Base-by-base conservation (phyloP, 371 early-diverging fungal species). In the Mortierella polycephala region DNA sequence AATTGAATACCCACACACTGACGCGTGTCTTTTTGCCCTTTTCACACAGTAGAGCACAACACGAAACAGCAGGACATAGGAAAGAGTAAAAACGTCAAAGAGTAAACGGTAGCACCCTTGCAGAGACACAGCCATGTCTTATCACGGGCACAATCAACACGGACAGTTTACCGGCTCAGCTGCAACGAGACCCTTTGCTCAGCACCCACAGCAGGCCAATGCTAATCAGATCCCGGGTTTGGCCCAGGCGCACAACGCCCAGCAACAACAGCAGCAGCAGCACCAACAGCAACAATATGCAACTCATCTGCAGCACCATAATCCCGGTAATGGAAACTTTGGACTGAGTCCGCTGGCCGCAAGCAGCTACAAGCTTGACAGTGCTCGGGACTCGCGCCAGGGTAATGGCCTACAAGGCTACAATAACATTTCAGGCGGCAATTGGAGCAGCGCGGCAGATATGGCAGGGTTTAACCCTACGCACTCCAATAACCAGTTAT, bases 141-240 rank as follows among this genome's bases (percentile, higher is more conserved):
- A 76, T 51, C 68, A 76, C 52, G 62, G 67, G 40, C 77, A 76
- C 39, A 71, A 76, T 53, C 77, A 61, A 53, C 76, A 76, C 21
- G 76, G 71, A 21, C 77, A 71, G 57, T 71, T 76, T 58, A 13
- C 67, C 12, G 67, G 75, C 16, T 54, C 74, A 5, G 54, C 75
- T 53, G 58, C 67, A 16, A 40, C 75, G 14, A 61, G 75, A 20
- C 60, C 61, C 11, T 75, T 69, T 64, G 57, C 67, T 14, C 67
- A 62, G 39, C 71, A 67, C 44, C 64, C 66, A n/a, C 69, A 63
- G 16, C 70, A 64, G 49, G 55, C 57, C 40, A 67, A 39, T 18
- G 49, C 44, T 51, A 76, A 41, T 39, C 67, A 67, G 54, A 69
- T 65, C 37, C 60, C 59, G 10, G 68, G 69, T 46, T 56, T 64